Percentiles rank a stretch among this genome's conserved stretches.
Evolutionary conservation across 192 early-diverging fungal species (phyloP).

Genomic region (Coemansia sp.): DNA sequence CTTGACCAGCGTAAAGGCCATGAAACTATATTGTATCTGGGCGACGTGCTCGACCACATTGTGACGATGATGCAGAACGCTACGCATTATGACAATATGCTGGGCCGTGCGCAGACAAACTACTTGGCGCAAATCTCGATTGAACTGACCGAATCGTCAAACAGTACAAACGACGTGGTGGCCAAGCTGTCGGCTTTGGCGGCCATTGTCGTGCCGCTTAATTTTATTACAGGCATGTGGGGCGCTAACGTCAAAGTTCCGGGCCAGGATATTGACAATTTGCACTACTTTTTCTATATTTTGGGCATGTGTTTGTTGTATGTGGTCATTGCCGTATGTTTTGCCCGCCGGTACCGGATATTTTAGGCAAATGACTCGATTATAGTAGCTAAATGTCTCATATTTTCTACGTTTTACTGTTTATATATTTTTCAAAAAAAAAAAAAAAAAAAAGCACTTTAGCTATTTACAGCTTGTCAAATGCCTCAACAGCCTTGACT

Average conservation of each 20-base stretch:
- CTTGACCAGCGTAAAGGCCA: conserved; percentile 53
- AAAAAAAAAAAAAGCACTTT: neutral
- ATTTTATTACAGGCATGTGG: conserved; percentile 81
- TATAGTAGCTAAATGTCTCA: too few species aligned
- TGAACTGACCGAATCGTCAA: conserved; percentile 70
- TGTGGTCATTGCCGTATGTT: conserved; percentile 34
- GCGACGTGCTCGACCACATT: conserved; percentile 82
- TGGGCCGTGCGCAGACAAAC: conserved; percentile 71
- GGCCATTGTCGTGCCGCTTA: conserved; percentile 86
- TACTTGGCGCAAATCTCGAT: conserved; percentile 78
- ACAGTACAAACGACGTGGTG: conserved; percentile 85
- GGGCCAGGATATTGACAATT: conserved; percentile 41
- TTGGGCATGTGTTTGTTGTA: conserved; percentile 41
- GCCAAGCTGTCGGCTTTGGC: conserved; percentile 87
- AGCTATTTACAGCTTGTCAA: conserved; percentile 16
- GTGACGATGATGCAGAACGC: conserved; percentile 76
- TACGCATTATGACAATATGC: conserved; percentile 71
- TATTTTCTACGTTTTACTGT: too few species aligned
- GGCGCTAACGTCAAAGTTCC: conserved; percentile 60
- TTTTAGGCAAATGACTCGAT: conserved; percentile 11
- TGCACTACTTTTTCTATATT: conserved; percentile 50
- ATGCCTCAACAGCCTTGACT: conserved; percentile 40
- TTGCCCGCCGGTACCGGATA: conserved; percentile 40
- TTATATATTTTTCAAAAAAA: neutral
- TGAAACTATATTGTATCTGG: conserved; percentile 71